These are phyloP conservation scores for Aspergillus steynii DNA, from an alignment of 495 filamentous ascomycete species.

Conservation along the genomic window DNA sequence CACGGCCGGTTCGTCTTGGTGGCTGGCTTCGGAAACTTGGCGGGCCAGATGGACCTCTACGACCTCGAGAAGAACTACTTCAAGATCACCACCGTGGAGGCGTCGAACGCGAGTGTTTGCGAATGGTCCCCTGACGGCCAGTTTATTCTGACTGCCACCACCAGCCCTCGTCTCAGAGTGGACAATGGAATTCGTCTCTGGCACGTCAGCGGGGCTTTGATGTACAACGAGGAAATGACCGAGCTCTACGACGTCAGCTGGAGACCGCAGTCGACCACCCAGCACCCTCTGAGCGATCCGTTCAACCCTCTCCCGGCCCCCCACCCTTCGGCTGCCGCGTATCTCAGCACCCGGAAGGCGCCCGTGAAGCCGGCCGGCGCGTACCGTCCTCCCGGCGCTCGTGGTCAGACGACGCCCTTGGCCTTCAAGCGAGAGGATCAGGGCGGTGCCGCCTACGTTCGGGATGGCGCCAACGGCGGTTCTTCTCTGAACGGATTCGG, in stretches of 20 bases:
- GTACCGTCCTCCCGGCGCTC: constrained; percentile 94
- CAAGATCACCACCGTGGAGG: constrained; percentile 93
- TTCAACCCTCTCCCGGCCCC: constrained; percentile 76
- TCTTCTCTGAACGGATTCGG: constrained; percentile 75
- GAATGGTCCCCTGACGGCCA: constrained; percentile 95
- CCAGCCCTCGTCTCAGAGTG: constrained; percentile 88
- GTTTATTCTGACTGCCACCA: constrained; percentile 94
- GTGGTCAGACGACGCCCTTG: constrained; percentile 82
- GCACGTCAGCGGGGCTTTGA: constrained; percentile 85
- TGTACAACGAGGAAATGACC: constrained; percentile 92
- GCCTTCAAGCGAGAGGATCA: constrained; percentile 98
- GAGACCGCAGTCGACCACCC: constrained; percentile 69
- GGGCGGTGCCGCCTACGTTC: constrained; percentile 85
- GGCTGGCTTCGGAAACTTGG: constrained; percentile 95
- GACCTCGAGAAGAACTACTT: constrained; percentile 87
- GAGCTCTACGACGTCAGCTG: constrained; percentile 93
- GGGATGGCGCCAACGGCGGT: constrained; percentile 68
- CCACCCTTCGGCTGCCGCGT: constrained; percentile 80
- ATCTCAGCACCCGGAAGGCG: constrained; percentile 82
- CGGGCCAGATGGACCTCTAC: constrained; percentile 96
- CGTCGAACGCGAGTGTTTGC: constrained; percentile 91
- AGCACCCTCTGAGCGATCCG: constrained; percentile 67
- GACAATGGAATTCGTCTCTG: constrained; percentile 96
- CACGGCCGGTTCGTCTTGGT: constrained; percentile 90
- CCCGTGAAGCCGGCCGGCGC: constrained; percentile 94